These are phyloP conservation scores for Solanum aculeatissimum DNA, from an alignment of 305 asterid genomes.

Conservation along the genomic window DNA sequence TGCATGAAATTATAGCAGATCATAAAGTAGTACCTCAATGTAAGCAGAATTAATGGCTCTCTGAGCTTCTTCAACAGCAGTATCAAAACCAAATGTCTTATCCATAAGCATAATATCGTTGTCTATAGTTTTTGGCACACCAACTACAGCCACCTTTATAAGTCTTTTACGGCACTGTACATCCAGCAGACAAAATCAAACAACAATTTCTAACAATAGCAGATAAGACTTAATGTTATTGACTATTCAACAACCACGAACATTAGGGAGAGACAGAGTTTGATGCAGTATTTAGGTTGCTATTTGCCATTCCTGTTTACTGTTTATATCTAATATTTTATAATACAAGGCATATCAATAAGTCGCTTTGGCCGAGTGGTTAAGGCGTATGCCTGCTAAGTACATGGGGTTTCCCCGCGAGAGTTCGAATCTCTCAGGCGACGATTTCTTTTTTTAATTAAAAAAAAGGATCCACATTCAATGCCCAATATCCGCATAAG, in stretches of 20 bases:
- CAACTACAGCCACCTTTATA: slow-evolving; percentile 74
- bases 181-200: slow-evolving; percentile 4
- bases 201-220: not conserved
- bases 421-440: slow-evolving; percentile 99
- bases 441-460: slow-evolving; percentile 10
- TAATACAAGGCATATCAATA: no score
- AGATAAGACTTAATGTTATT: not conserved
- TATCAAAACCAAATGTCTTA: slow-evolving; percentile 97
- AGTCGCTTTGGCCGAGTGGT: slow-evolving; percentile 99
- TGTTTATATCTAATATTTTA: not conserved
- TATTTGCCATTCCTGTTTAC: not conserved
- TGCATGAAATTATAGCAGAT: not conserved
- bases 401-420: slow-evolving; percentile 99
- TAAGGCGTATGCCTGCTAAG: slow-evolving; percentile 99
- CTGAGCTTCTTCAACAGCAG: slow-evolving; percentile 99
- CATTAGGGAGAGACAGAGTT: not conserved
- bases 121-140: slow-evolving; percentile 98
- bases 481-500: not conserved
- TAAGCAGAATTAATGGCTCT: slow-evolving; percentile 92
- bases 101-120: slow-evolving; percentile 95
- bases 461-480: no score
- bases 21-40: slow-evolving; percentile 51
- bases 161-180: slow-evolving; percentile 61
- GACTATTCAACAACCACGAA: not conserved
- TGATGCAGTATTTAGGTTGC: no score